phyloP scores from a whole-genome alignment of 768 basidiomycete species.

The Strobilomyces confusus region DNA sequence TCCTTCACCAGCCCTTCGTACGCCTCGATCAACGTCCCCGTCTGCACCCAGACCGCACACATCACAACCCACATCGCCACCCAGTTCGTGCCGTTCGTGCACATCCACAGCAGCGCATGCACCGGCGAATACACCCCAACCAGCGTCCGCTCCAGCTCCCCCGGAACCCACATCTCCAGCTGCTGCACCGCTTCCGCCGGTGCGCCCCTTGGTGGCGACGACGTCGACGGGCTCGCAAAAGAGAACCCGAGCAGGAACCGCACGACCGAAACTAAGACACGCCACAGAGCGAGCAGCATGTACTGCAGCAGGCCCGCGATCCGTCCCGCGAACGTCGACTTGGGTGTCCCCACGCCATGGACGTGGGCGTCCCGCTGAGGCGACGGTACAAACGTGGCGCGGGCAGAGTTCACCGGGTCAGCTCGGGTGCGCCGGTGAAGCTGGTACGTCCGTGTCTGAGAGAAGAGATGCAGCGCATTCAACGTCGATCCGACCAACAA shows the following conservation, averaged over 20 bases:
- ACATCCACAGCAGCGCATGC: slow-evolving; percentile 71
- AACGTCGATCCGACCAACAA: slow-evolving; percentile 51
- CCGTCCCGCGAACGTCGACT: slow-evolving; percentile 44
- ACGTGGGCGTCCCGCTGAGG: slow-evolving; percentile 20
- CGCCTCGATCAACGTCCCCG: slow-evolving; percentile 32
- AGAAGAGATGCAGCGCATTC: slow-evolving; percentile 66
- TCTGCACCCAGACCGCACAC: slow-evolving; percentile 63
- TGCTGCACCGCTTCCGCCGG: slow-evolving; percentile 62
- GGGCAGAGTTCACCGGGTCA: slow-evolving; percentile 67
- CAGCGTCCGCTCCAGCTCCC: slow-evolving; percentile 62
- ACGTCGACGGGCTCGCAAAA: slow-evolving; percentile 37
- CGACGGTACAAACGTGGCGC: slow-evolving; percentile 62
- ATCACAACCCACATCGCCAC: slow-evolving; percentile 66
- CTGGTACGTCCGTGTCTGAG: slow-evolving; percentile 64
- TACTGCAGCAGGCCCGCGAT: slow-evolving; percentile 28
- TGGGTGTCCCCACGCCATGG: slow-evolving; percentile 36
- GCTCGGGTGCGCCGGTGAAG: slow-evolving; percentile 49
- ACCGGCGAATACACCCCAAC: slow-evolving; percentile 78
- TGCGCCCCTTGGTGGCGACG: slow-evolving; percentile 31
- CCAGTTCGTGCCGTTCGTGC: slow-evolving; percentile 71
- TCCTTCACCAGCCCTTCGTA: slow-evolving; percentile 72
- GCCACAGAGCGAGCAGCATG: slow-evolving; percentile 43
- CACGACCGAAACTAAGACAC: slow-evolving; percentile 51
- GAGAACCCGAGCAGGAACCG: slow-evolving; percentile 65
- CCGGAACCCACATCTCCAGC: slow-evolving; percentile 75